These are phyloP conservation scores for Leishmania braziliensis DNA, from an alignment of 208 protist species.

Conservation along the genomic window DNA sequence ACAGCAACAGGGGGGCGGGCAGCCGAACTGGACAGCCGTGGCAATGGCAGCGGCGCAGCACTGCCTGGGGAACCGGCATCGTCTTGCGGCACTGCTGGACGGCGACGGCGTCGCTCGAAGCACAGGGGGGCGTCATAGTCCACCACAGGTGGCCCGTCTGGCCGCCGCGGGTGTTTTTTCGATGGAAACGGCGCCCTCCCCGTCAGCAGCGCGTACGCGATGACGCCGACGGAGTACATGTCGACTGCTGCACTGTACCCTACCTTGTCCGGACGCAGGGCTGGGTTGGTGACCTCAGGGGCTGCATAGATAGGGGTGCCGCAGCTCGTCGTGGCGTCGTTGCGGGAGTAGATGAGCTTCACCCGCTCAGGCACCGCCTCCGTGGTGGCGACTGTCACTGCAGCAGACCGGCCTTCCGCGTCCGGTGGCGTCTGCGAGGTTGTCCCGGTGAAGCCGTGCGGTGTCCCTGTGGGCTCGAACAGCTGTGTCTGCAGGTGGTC, in stretches of 20 bases:
- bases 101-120: conserved; percentile 16
- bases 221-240: conserved; percentile 71
- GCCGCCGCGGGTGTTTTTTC: conserved; percentile 11
- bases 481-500: conserved; percentile 31
- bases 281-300: conserved; percentile 50
- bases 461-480: background rate
- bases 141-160: conserved; percentile 19
- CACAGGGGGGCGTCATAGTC: conserved; percentile 35
- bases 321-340: conserved; percentile 66
- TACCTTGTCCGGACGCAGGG: conserved; percentile 32
- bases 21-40: background rate
- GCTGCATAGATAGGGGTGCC: conserved; percentile 76
- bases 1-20: background rate
- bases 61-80: background rate
- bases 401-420: background rate
- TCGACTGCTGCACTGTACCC: conserved; percentile 76
- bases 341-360: conserved; percentile 34
- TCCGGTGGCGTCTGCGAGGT: background rate
- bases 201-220: conserved; percentile 57
- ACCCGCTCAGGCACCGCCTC: conserved; percentile 20
- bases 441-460: background rate
- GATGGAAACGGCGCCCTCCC: conserved; percentile 49
- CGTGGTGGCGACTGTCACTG: background rate
- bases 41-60: background rate
- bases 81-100: background rate